Evolutionary conservation across 2,329 filamentous ascomycete species (phyloP).

Genomic region (Dendrostoma leiphaemia): DNA sequence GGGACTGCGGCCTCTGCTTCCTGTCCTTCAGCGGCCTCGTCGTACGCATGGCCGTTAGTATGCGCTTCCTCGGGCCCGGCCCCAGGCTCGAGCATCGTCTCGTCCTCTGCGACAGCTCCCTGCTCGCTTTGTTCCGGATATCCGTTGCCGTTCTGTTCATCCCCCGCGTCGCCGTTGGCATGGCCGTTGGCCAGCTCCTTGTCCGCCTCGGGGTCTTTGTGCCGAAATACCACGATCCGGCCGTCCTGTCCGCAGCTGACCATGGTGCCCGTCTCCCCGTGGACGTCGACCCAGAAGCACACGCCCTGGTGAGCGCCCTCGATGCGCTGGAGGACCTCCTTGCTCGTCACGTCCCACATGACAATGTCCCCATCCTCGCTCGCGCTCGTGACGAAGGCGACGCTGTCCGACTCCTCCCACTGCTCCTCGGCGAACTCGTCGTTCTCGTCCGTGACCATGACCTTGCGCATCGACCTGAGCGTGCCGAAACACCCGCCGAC

Average conservation of each 20-base stretch:
- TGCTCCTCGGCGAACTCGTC: slow-evolving; percentile 20
- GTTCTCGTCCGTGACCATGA: slow-evolving; percentile 15
- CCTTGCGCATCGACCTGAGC: slow-evolving; percentile 23
- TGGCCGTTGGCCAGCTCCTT: not conserved
- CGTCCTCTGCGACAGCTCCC: not conserved
- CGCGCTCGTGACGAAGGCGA: slow-evolving; percentile 71
- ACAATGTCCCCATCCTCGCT: slow-evolving; percentile 85
- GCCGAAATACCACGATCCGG: slow-evolving; percentile 48
- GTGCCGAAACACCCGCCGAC: slow-evolving; percentile 81
- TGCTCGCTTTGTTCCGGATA: not conserved
- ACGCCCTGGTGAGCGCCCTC: slow-evolving; percentile 52
- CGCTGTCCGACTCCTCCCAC: slow-evolving; percentile 25
- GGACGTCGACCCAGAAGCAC: slow-evolving; percentile 65
- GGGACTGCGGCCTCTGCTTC: not conserved
- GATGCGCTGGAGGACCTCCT: slow-evolving; percentile 73
- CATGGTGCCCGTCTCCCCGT: slow-evolving; percentile 47
- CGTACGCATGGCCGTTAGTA: slow-evolving; percentile 1
- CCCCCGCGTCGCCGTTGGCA: not conserved
- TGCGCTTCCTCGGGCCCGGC: not conserved
- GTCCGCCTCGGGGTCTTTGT: slow-evolving; percentile 7
- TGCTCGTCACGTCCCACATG: slow-evolving; percentile 87
- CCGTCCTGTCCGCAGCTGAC: slow-evolving; percentile 57
- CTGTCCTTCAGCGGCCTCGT: not conserved
- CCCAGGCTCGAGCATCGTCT: not conserved
- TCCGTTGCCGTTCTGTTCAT: not conserved